Evolutionary conservation across 78 protist species (phyloP), one percentile per base, ranked within the genome.

Genomic region (Emiliania huxleyi): DNA sequence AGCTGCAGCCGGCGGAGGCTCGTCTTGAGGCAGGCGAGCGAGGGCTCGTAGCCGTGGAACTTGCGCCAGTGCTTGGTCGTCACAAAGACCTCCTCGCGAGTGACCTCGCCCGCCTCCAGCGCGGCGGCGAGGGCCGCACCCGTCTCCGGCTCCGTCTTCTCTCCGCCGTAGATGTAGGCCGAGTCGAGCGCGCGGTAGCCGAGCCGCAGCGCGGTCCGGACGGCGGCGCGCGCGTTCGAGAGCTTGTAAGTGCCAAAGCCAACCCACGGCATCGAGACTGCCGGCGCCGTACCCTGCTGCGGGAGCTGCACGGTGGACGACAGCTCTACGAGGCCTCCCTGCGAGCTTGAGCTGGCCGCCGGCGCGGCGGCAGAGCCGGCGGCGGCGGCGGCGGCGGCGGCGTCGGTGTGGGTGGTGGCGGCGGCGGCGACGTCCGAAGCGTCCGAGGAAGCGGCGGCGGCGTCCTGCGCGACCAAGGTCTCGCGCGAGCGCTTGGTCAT

Each of bases 61-160:
- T 77, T 77, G 26, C 85, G 44, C 85, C 85, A 77, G 48, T 77
- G 85, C 85, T 77, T 77, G 29, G 85, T 77, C 33, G 46, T 77
- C 35, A 77, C 46, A 22, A 77, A 77, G 35, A 77, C 26, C 46
- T 77, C 85, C 22, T 40, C 46, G 25, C 85, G 85, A 45, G 46
- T 0, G 15, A 77, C 33, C 11, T 12, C 26, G 38, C 81, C 81
- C 4, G 42, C 44, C 85, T 3, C 85, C 33, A 77, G 22, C 33
- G 85, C 85, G 19, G 42, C 44, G 18, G 29, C 42, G n/a, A 77
- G 42, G 35, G 85, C 85, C 29, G 1, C 33, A 8, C 85, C 85
- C 19, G 18, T 23, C 46, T 77, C 48, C 23, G 85, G 48, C 46
- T 77, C 85, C 48, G 85, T 77, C 85, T 77, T 77, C 85, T 77